These are phyloP conservation scores for Lithospermum erythrorhizon DNA, from an alignment of 257 asterid genomes.

Conservation along the genomic window DNA sequence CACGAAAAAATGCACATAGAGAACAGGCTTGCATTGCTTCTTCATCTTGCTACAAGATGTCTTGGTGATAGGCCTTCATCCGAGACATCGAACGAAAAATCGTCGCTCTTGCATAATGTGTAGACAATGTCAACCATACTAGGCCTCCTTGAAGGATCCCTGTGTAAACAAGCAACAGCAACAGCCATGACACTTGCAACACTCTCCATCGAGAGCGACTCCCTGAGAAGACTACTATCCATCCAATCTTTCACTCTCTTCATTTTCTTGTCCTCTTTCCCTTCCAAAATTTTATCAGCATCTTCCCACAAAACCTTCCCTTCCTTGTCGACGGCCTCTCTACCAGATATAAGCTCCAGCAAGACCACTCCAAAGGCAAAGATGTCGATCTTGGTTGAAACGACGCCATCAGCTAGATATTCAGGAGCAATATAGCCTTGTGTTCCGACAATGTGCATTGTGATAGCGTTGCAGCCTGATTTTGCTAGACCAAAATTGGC, in stretches of 20 bases:
- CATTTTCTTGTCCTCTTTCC: conserved; percentile 33
- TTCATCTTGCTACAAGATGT: conserved; percentile 47
- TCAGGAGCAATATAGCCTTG: conserved; percentile 93
- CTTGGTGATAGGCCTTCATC: conserved; percentile 64
- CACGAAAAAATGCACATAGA: too few relatives aligned
- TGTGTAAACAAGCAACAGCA: conserved; percentile 56
- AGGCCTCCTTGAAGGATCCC: conserved; percentile 77
- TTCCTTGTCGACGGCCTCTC: conserved; percentile 47
- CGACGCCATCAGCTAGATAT: conserved; percentile 64
- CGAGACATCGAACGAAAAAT: conserved; percentile 54
- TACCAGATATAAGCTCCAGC: conserved; percentile 67
- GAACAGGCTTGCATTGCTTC: neutral
- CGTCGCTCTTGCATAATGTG: conserved; percentile 80
- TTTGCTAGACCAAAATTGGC: conserved; percentile 89
- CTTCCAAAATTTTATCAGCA: conserved; percentile 33
- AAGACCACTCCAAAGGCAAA: conserved; percentile 85
- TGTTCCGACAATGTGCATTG: conserved; percentile 95
- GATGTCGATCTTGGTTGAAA: conserved; percentile 80
- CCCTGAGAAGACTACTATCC: conserved; percentile 38
- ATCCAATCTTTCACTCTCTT: conserved; percentile 55
- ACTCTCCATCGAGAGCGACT: conserved; percentile 43
- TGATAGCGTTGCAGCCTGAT: conserved; percentile 89
- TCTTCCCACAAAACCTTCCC: conserved; percentile 60
- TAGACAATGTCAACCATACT: conserved; percentile 91
- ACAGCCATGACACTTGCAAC: conserved; percentile 49